phyloP scores from a whole-genome alignment of 495 filamentous ascomycete species.

The Penicillium goetzii region DNA sequence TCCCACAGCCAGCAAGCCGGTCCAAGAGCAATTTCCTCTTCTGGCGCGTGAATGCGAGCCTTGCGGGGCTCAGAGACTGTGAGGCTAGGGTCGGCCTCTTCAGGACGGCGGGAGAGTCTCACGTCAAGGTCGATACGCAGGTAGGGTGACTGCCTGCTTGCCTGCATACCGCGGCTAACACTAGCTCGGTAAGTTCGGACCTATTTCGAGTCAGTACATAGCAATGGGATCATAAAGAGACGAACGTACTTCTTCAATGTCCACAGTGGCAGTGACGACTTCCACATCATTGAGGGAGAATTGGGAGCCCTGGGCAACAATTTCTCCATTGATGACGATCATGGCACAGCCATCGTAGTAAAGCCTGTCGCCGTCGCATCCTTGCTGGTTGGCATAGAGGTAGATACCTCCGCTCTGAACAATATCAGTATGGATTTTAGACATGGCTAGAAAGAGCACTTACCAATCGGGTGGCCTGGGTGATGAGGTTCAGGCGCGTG shows the following conservation, averaged over 20 bases:
- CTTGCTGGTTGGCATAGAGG: conserved; percentile 73
- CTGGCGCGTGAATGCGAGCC: conserved; percentile 61
- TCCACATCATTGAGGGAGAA: conserved; percentile 84
- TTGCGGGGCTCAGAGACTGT: conserved; percentile 46
- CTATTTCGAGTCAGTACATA: conserved; percentile 7
- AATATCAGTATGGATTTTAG: not conserved
- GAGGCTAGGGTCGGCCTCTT: conserved; percentile 45
- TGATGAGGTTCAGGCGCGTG: conserved; percentile 72
- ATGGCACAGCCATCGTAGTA: conserved; percentile 77
- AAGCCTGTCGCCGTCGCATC: conserved; percentile 71
- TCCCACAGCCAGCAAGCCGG: conserved; percentile 84
- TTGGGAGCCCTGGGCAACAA: conserved; percentile 72
- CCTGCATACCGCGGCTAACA: conserved; percentile 46
- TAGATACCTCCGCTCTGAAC: conserved; percentile 71
- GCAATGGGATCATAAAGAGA: conserved; percentile 17
- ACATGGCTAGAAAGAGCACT: not conserved
- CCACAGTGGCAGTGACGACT: conserved; percentile 78
- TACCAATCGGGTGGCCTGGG: conserved; percentile 70
- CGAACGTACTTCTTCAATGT: conserved; percentile 72
- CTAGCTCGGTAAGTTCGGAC: conserved; percentile 43
- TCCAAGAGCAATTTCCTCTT: conserved; percentile 76
- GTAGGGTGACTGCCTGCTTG: conserved; percentile 40
- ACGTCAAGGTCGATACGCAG: conserved; percentile 44
- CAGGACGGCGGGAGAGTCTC: conserved; percentile 37
- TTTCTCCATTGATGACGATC: conserved; percentile 74